Evolutionary conservation across 495 filamentous ascomycete species (phyloP).

Genomic region (Pseudoneurospora amorphoporcata): DNA sequence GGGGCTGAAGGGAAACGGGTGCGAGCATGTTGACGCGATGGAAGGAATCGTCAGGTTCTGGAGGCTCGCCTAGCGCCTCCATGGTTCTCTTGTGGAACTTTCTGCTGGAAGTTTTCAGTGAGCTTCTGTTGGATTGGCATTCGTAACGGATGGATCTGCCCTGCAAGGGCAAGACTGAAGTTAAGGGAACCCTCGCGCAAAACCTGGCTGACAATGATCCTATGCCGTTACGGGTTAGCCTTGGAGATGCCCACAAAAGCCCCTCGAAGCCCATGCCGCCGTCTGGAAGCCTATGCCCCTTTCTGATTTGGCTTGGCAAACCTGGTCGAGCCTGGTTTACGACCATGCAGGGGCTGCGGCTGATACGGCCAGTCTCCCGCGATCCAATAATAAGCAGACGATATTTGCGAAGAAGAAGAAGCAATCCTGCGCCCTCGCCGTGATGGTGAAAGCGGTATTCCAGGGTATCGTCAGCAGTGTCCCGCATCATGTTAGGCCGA

Average conservation of each 20-base stretch:
- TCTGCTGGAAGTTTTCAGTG: background rate
- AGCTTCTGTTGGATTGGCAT: background rate
- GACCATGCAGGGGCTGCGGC: background rate
- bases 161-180: background rate
- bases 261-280: background rate
- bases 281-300: background rate
- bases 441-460: background rate
- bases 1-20: background rate
- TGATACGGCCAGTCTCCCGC: background rate
- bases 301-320: background rate
- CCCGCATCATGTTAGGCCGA: background rate
- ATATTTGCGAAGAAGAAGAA: background rate
- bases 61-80: background rate
- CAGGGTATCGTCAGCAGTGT: background rate
- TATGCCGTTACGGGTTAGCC: background rate
- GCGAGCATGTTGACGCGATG: background rate
- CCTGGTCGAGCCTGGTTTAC: background rate
- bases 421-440: background rate
- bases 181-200: background rate
- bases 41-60: background rate
- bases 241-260: background rate
- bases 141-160: background rate
- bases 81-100: background rate
- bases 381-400: conserved; percentile 1
- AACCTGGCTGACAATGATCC: background rate